phyloP scores from a whole-genome alignment of 148 eudicot genomes.

The Gaultheria prostrata region DNA sequence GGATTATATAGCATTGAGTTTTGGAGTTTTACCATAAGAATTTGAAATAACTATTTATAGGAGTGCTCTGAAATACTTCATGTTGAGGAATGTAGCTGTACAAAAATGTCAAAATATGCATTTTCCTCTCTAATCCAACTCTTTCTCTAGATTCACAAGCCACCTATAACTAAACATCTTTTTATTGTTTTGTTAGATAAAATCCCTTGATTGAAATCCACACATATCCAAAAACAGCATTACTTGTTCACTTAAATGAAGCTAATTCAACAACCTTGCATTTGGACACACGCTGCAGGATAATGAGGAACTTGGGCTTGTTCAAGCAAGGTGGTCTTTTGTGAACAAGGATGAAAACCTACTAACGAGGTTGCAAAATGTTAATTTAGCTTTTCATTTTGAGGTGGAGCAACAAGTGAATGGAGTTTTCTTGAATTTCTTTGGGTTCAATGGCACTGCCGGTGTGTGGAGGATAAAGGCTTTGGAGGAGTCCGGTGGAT shows the following conservation, averaged over 20 bases:
- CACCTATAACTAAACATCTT: background rate
- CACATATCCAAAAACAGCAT: background rate
- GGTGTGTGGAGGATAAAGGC: slow-evolving; percentile 20
- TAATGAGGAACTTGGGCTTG: slow-evolving; percentile 84
- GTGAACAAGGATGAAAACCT: slow-evolving; percentile 95
- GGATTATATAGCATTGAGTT: background rate
- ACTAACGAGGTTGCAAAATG: slow-evolving; percentile 78
- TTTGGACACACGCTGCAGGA: slow-evolving; percentile 49
- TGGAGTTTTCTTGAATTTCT: slow-evolving; percentile 85
- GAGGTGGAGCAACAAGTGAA: slow-evolving; percentile 99
- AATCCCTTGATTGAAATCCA: background rate
- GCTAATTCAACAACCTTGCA: background rate
- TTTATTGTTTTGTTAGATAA: background rate
- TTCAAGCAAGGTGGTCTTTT: slow-evolving; percentile 97
- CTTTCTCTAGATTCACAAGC: background rate
- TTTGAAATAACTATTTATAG: background rate
- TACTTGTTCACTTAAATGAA: background rate
- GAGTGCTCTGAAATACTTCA: background rate
- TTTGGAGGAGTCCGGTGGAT: slow-evolving; percentile 6
- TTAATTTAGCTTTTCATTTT: slow-evolving; percentile 89
- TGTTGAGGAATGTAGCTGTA: background rate
- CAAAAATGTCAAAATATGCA: background rate
- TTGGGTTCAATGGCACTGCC: slow-evolving; percentile 97
- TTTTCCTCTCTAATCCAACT: background rate
- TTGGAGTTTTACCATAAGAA: background rate